Base-by-base conservation (phyloP, 2,329 filamentous ascomycete genomes). In the Aspergillus tamarii region DNA sequence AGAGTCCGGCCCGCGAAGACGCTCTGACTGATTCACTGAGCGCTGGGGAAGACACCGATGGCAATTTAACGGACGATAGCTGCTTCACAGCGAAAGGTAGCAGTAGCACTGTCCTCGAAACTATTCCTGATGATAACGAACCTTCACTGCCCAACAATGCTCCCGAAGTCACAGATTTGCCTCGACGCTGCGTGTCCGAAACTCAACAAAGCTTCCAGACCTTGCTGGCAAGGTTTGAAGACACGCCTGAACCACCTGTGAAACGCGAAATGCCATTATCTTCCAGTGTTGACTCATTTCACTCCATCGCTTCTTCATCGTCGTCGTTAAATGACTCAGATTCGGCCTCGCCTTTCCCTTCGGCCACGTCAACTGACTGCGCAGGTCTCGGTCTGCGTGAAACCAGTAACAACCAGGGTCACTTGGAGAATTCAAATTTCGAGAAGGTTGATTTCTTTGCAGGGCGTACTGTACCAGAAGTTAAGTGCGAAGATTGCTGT, bases 251-350 rank as follows among this genome's bases (percentile, higher is more conserved):
- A 60, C 58, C 65, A 34, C 70, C 74, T 21, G 57, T 63, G 50
- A 72, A 75, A 45, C 70, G 70, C 54, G 73, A 75, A 43, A 64
- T 60, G 41, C 70, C 73, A 10, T 68, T 76, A 12, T 72, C 76
- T 26, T 81, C 78, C 28, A 80, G 76, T 48, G 67, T 73, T 6
- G 79, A 79, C 28, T 82, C 81, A n/a, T 82, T 81, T 57, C 77
- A 82, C 62, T 82, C 81, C 1, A 64, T 73, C 19, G 72, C 73
- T 28, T 64, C 66, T 7, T 63, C 67, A 11, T 70, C 70, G 7
- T 69, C 72, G 16, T 64, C 69, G 8, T 67, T 66, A 45, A 63
- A 64, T 32, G 57, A 70, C 16, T 67, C 67, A 4, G 66, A 68
- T 43, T 64, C 71, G 9, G 66, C 65, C 60, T 60, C 71, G 16